Base-by-base conservation (phyloP, 805 yeast genomes). In the Saccharomycopsis malanga region DNA sequence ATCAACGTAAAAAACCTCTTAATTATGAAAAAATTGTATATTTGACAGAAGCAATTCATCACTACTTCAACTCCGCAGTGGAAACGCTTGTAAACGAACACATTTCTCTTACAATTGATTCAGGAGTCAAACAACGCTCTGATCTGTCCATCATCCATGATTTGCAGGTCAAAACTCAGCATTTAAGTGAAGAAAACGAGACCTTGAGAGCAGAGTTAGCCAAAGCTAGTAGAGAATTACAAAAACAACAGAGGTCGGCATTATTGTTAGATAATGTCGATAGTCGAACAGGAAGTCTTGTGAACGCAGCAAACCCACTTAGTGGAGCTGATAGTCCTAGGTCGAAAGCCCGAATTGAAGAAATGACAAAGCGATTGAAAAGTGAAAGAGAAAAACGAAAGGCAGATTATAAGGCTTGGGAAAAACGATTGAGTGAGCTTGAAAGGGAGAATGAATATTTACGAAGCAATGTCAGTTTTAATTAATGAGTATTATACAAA, bases 361-460 rank as follows among this genome's bases (percentile, higher is more conserved):
- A 81, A 54, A 60, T 84, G 37, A 76, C 77, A 35, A 75, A 69
- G 52, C 69, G 81, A 56, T 81, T 86, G 82, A 78, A 79, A 56
- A 70, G 79, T 4, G 89, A 84, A 53, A 67, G 87, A 51, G 93
- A 83, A 59, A 74, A 83, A 17, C 63, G 88, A 25, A 74, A 74
- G 18, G 68, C 78, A 46, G 89, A 83, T 54, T 69, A 71, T 45
- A 70, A 70, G 32, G 80, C 81, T 32, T 76, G 83, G 2, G 68
- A 71, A 41, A 61, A 63, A 39, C 62, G 82, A 38, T 68, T 81
- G 4, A 57, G 60, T 17, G 79, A 75, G 46, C 57, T 83, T 29
- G 87, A 81, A 53, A 49, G 57, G 27, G 87, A 82, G 54, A 79
- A 78, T 56, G 61, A 59, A 15, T 58, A 63, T 17, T 56, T 79